Evolutionary conservation across 163 green algal genomes (phyloP).

Genomic region (Coccomyxa subellipsoidea): DNA sequence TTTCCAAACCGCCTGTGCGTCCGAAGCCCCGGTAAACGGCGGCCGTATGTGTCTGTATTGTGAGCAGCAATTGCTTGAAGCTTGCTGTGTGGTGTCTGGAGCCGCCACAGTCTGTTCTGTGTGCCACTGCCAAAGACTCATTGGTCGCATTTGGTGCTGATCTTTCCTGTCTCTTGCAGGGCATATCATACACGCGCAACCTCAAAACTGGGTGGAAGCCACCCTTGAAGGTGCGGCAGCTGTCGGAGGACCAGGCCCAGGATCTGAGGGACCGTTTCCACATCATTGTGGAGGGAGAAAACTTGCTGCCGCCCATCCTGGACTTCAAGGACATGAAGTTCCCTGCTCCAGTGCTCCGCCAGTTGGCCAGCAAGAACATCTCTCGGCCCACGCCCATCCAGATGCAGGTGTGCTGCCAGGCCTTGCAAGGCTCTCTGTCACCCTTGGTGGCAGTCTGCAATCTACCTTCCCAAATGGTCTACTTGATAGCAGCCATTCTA

Average conservation of each 20-base stretch:
- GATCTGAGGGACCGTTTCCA: conserved; percentile 82
- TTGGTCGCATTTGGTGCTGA: neutral
- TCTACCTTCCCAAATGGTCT: no score
- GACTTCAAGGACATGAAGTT: conserved; percentile 91
- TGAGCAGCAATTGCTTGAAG: no score
- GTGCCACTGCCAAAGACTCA: neutral
- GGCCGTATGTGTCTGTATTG: no score
- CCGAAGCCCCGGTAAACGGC: no score
- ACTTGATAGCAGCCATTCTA: no score
- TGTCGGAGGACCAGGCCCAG: conserved; percentile 56
- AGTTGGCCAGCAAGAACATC: conserved; percentile 82
- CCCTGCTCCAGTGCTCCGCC: conserved; percentile 51
- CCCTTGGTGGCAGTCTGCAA: no score
- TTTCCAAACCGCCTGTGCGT: no score
- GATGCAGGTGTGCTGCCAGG: conserved; percentile 53
- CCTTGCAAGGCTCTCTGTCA: neutral
- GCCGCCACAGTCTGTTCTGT: no score
- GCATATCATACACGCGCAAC: conserved; percentile 66
- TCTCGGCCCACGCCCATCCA: conserved; percentile 88
- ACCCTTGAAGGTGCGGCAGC: conserved; percentile 68
- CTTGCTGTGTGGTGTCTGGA: no score
- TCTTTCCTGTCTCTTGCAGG: conserved; percentile 28
- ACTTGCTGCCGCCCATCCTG: conserved; percentile 86
- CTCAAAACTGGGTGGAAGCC: conserved; percentile 94
- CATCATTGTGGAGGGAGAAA: conserved; percentile 85